Base-by-base conservation (phyloP, 768 basidiomycete species). In the Astraeus odoratus region DNA sequence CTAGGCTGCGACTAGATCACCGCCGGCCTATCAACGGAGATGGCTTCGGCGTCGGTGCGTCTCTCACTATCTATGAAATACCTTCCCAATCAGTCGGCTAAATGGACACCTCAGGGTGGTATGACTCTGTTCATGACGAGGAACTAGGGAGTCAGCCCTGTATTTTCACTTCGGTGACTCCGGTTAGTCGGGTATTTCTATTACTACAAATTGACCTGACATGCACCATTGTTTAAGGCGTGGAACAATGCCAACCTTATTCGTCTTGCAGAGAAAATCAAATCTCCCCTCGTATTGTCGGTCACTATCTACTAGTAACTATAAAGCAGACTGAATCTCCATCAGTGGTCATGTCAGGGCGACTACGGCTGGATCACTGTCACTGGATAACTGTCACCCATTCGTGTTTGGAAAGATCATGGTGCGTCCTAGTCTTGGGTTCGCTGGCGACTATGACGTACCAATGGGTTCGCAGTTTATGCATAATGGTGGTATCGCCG, bases 211-310 rank as follows among this genome's bases (percentile, higher is more conserved):
- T 9, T 36, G 34, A 7, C 10, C 43, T 59, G 41, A 66, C 39
- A n/a, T 9, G 10, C 16, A 40, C 22, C 20, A 13, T 38, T 20
- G 23, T 13, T 25, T 23, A 38, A 96, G 86, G 96, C 93, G 6
- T 98, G 96, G 95, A 94, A 93, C 58, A 96, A 97, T 58, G 78
- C 83, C 20, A 98, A 99, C 60, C 75, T 99, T 35, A 78, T 77
- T n/a, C 79, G 96, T 13, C 67, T 99, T 24, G 95, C 96, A 1
- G 94, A 97, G 67, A 98, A 98, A 70, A 94, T 95, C 66, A 89
- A 93, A 62, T 93, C 89, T 1, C 90, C 92, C 2, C 73, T 99
- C 30, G 91, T 98, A 43, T 99, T 98, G 88, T 88, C 60, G 58
- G 82, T 70, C 45, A 35, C 35, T 37, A 18, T 18, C 36, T 18